phyloP scores from a whole-genome alignment of 257 asterid species.

The Rhazya stricta region DNA sequence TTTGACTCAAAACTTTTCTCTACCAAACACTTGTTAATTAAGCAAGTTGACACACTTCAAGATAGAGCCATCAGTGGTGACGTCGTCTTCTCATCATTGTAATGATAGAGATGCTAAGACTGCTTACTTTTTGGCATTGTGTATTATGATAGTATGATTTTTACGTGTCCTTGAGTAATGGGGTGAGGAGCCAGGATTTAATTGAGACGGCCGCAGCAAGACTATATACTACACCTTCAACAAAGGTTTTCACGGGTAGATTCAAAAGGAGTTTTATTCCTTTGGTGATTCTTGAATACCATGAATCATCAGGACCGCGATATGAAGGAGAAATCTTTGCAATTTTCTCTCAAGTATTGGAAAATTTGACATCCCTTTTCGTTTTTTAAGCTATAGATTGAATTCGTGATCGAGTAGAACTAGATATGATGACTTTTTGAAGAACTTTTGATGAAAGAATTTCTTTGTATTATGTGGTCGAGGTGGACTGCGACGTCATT shows the following conservation, averaged over 20 bases:
- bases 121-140: background rate
- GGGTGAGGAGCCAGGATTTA: background rate
- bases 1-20: background rate
- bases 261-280: too few species aligned
- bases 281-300: background rate
- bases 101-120: background rate
- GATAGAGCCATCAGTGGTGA: background rate
- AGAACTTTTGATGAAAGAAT: background rate
- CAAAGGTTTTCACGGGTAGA: too few species aligned
- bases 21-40: background rate
- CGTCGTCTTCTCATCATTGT: background rate
- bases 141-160: background rate
- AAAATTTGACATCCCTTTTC: background rate
- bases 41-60: constrained; percentile 9
- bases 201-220: too few species aligned
- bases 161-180: background rate
- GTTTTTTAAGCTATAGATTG: background rate
- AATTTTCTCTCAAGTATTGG: background rate
- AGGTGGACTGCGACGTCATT: constrained; percentile 6
- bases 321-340: too few species aligned
- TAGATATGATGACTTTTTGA: background rate
- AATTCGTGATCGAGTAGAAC: background rate
- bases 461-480: background rate
- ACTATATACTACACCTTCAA: too few species aligned
- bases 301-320: too few species aligned